Evolutionary conservation across 2,329 filamentous ascomycete species (phyloP), one percentile per base, ranked within the genome.

Genomic region (Sclerotinia minor): DNA sequence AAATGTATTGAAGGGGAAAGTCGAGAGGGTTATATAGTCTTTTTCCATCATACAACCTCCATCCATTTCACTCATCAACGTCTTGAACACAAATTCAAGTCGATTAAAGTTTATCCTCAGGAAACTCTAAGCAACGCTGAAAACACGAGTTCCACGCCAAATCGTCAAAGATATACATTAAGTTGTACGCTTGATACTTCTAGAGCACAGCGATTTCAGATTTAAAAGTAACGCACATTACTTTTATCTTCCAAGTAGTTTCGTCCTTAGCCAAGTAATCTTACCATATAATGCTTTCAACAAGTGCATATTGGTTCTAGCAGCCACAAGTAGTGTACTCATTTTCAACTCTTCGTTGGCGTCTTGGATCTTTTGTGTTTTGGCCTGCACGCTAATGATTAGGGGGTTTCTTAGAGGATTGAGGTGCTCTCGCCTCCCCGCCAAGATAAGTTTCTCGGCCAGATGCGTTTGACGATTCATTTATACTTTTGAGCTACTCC

Each of bases 1-100:
- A 35, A 24, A 49, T 7, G n/a, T 5, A 35, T 21, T 49, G 17
- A n/a, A 35, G 11, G 26, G 58, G 29, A 19, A 49, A 49, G 1
- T 2, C 35, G 19, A 49, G 58, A 49, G 44, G 41, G 32, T 60
- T 49, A 61, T 61, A 61, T 61, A 49, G 21, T 35, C 8, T 35
- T 61, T n/a, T 5, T 5, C 32, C 19, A 26, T 60, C 44, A 49
- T 45, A 49, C n/a, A 47, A 35, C 58, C 38, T 60, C 32, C 11
- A 61, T 17, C 29, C 29, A 55, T 41, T 41, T 15, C 38, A 5
- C 13, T 41, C 38, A 41, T 41, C 38, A 9, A 41, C 15, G 15
- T 41, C 38, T 41, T 41, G 13, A 41, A 41, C 13, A 41, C 38
- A 41, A 15, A 41, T 41, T 41, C 38, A 41, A 41, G 15, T 41